phyloP scores from a whole-genome alignment of 768 basidiomycete genomes.

The Tremella yokohamensis region DNA sequence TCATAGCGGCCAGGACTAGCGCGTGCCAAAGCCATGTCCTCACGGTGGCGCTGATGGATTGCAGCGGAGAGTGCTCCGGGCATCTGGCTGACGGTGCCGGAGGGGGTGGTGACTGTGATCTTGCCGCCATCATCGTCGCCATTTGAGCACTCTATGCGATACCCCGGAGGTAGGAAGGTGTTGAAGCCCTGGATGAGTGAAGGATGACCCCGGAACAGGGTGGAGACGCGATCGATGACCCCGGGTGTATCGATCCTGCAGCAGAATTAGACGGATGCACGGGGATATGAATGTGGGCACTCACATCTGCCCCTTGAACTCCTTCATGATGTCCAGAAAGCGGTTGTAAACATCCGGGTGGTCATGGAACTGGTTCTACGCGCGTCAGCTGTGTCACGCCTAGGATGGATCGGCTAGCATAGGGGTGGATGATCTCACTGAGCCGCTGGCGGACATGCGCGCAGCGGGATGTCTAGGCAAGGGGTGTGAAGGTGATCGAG shows the following conservation, averaged over 20 bases:
- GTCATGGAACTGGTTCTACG: conserved; percentile 70
- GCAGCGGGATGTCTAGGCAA: background rate
- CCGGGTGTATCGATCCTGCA: conserved; percentile 93
- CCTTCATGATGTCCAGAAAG: conserved; percentile 97
- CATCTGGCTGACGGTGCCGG: conserved; percentile 47
- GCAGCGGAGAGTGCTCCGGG: conserved; percentile 46
- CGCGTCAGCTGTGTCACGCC: background rate
- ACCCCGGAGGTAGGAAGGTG: conserved; percentile 90
- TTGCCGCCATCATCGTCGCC: conserved; percentile 36
- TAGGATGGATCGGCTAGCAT: no score
- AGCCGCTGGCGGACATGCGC: background rate
- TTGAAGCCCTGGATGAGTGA: conserved; percentile 95
- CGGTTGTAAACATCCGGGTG: conserved; percentile 91
- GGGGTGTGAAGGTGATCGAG: background rate
- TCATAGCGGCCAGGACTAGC: conserved; percentile 1
- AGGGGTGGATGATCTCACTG: no score
- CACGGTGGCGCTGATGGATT: conserved; percentile 32
- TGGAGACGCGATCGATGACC: conserved; percentile 90
- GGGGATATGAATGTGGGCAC: conserved; percentile 6
- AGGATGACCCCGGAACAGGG: conserved; percentile 86
- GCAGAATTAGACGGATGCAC: background rate
- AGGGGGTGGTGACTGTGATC: conserved; percentile 49
- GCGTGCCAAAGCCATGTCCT: conserved; percentile 17
- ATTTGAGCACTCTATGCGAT: conserved; percentile 70
- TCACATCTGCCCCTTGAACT: conserved; percentile 84